Percentiles rank a stretch among this genome's conserved stretches.
Conservation (phyloP, 1,139 yeast species). For the Sugiyamaella pinicola region DNA sequence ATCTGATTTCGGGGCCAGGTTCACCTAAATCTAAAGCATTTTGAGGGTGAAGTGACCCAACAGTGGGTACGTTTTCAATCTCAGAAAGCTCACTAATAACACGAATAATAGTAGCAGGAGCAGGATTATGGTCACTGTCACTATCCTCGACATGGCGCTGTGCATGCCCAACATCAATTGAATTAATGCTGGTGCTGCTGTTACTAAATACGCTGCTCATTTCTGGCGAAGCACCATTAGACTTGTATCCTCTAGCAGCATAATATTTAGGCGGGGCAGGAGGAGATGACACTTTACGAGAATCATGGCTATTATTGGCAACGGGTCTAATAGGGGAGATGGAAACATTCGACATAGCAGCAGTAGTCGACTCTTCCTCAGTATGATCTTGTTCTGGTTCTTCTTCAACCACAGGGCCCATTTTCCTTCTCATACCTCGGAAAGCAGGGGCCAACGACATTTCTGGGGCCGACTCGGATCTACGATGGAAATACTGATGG, state of each 20-base stretch:
- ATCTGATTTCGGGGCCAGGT: slow-evolving; percentile 38
- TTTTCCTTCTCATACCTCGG: slow-evolving; percentile 31
- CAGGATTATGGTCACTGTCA: background rate
- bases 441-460: slow-evolving; percentile 24
- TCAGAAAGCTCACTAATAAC: slow-evolving; percentile 17
- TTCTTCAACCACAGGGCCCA: slow-evolving; percentile 40
- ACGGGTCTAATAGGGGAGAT: slow-evolving; percentile 6
- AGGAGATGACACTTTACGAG: background rate
- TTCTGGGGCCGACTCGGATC: slow-evolving; percentile 40
- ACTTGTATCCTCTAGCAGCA: slow-evolving; percentile 10
- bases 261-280: slow-evolving; percentile 3
- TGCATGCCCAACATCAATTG: slow-evolving; percentile 7
- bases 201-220: slow-evolving; percentile 15
- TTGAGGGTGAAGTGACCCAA: slow-evolving; percentile 3
- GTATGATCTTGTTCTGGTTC: slow-evolving; percentile 28
- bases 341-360: slow-evolving; percentile 14
- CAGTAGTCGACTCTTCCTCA: slow-evolving; percentile 10
- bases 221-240: slow-evolving; percentile 6
- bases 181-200: slow-evolving; percentile 10
- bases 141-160: background rate
- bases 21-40: slow-evolving; percentile 34
- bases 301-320: background rate
- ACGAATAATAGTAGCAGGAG: slow-evolving; percentile 15
- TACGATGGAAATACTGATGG: slow-evolving; percentile 32
- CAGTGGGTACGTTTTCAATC: slow-evolving; percentile 18